Base-by-base conservation (phyloP, 495 filamentous ascomycete species). In the Bacidia rubella region DNA sequence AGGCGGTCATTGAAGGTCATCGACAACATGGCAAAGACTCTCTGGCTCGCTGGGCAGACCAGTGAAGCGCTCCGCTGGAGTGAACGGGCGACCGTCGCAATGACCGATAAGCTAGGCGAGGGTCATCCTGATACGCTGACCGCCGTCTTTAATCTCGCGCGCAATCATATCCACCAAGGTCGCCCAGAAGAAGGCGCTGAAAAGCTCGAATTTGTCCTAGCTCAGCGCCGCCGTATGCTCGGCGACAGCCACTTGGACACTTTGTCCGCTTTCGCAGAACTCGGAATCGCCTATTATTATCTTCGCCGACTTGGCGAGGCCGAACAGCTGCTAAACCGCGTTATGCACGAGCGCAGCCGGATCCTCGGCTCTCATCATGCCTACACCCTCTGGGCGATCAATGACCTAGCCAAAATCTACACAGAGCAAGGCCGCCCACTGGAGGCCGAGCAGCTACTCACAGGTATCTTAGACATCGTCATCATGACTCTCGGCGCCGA, bases 401-500 rank as follows among this genome's bases (percentile, higher is more conserved):
- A 66, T 26, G 63, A 68, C 49, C 57, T 67, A 29, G 61, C 63
- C 11, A 67, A 66, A 49, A 55, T 65, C n/a, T 61, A 62, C 53
- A 60, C 54, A 39, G 62, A 58, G 27, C 54, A 57, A 25, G 56
- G 60, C 4, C 57, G 53, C 7, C 46, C 54, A 12, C 39, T 52
- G 27, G 60, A 67, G 45, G 63, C 62, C 22, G 57, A 53, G n/a
- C 54, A 47, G 10, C 59, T 65, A 27, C 56, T 66, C 2, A 52
- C 62, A 19, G 53, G 62, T 22, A 62, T 64, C 24, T n/a, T 65
- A 9, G 54, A 57, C 12, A 51, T 62, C 5, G 59, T 62, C 9
- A 40, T 47, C 49, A 21, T 62, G 29, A 67, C 63, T 19, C 49
- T 65, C 22, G 62, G 63, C 11, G 53, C 59, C 27, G 47, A 59